Conservation (phyloP, 257 asterid genomes). For the Lavandula angustifolia region DNA sequence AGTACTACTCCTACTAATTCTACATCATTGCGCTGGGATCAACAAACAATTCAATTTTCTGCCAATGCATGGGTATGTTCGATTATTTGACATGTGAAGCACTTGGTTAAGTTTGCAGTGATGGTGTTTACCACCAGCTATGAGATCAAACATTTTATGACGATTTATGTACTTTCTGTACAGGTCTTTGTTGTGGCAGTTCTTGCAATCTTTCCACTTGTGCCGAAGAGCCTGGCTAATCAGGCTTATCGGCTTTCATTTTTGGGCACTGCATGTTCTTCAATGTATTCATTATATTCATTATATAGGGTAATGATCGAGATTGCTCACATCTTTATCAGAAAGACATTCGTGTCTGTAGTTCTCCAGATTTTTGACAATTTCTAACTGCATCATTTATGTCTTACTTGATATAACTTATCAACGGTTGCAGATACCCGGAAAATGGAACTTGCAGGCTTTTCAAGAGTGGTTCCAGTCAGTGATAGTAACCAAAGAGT, state of each 20-base stretch:
- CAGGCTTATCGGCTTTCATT: slow-evolving; percentile 79
- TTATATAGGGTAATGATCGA: slow-evolving; percentile 70
- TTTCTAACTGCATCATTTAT: slow-evolving; percentile 12
- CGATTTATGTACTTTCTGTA: slow-evolving; percentile 8
- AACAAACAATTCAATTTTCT: slow-evolving; percentile 75
- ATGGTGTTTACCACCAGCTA: slow-evolving; percentile 7
- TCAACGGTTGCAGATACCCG: slow-evolving; percentile 64
- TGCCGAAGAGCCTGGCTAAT: slow-evolving; percentile 63
- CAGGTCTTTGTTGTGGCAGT: slow-evolving; percentile 80
- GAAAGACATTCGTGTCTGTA: slow-evolving; percentile 39
- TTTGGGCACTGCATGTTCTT: slow-evolving; percentile 72
- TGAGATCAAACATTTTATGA: slow-evolving; percentile 18
- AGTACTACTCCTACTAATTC: slow-evolving; percentile 51
- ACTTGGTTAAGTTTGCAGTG: slow-evolving; percentile 19
- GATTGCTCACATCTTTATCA: slow-evolving; percentile 15
- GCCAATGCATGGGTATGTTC: slow-evolving; percentile 92
- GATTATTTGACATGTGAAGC: slow-evolving; percentile 15
- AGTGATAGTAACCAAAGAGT: slow-evolving; percentile 74
- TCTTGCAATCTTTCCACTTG: slow-evolving; percentile 70
- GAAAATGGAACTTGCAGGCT: slow-evolving; percentile 89
- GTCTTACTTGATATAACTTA: slow-evolving; percentile 24
- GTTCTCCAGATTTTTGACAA: slow-evolving; percentile 22
- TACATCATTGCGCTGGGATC: slow-evolving; percentile 71
- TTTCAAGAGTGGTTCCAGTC: slow-evolving; percentile 92
- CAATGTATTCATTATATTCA: slow-evolving; percentile 68